Percentiles rank a stretch among this genome's conserved stretches.
phyloP scores from a whole-genome alignment of 169 alveolate species.

The Plasmodium yoelii region DNA sequence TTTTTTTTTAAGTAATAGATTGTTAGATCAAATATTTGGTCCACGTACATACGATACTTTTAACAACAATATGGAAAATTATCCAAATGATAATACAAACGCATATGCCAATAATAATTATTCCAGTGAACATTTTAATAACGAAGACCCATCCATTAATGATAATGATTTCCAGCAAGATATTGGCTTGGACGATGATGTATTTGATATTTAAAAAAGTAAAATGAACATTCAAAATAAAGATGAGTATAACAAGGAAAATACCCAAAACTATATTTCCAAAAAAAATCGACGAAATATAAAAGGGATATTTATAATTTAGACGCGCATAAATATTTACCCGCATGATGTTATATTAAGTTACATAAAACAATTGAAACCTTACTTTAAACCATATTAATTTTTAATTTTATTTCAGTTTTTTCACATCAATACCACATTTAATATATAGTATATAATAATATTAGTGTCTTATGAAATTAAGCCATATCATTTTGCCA shows the following conservation, averaged over 20 bases:
- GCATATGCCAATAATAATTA: slow-evolving; percentile 23
- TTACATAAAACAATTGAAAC: too few species aligned
- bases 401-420: too few species aligned
- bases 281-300: background rate
- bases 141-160: slow-evolving; percentile 60
- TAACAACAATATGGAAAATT: slow-evolving; percentile 26
- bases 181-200: slow-evolving; percentile 70
- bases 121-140: slow-evolving; percentile 41
- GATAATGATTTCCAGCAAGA: slow-evolving; percentile 71
- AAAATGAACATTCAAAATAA: background rate
- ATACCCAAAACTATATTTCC: background rate
- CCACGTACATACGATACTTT: slow-evolving; percentile 63
- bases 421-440: too few species aligned
- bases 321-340: slow-evolving; percentile 6
- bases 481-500: too few species aligned
- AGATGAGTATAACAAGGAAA: background rate
- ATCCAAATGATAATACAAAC: slow-evolving; percentile 21
- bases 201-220: slow-evolving; percentile 47
- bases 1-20: slow-evolving; percentile 70
- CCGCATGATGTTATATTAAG: too few species aligned
- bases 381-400: too few species aligned
- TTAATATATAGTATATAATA: too few species aligned
- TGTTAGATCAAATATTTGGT: slow-evolving; percentile 73
- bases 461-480: too few species aligned
- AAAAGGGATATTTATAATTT: slow-evolving; percentile 5